These are phyloP conservation scores for Cornus suecica DNA, from an alignment of 148 eudicot species.

Conservation along the genomic window DNA sequence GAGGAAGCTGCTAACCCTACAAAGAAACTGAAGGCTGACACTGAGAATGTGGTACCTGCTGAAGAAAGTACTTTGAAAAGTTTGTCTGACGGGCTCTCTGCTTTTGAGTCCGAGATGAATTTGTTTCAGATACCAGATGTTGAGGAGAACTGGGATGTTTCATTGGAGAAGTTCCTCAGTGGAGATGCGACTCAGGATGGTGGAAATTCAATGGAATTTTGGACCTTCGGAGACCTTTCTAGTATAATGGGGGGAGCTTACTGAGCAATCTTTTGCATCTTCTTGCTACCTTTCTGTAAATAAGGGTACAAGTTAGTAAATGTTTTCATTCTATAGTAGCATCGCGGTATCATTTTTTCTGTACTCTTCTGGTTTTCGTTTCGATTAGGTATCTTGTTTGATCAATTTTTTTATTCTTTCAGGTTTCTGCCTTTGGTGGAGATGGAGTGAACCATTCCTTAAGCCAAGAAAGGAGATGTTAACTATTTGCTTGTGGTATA, in stretches of 20 bases:
- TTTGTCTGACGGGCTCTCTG: conserved; percentile 41
- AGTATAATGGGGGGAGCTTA: conserved; percentile 35
- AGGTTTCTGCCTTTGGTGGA: conserved; percentile 34
- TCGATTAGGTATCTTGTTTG: background rate
- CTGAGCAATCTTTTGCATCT: conserved; percentile 33
- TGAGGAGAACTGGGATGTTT: conserved; percentile 72
- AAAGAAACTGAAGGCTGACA: conserved; percentile 52
- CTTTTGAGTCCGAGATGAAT: conserved; percentile 69
- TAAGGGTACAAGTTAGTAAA: conserved; percentile 54
- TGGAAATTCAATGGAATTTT: conserved; percentile 46
- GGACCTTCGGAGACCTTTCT: conserved; percentile 70
- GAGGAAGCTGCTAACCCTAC: conserved; percentile 41
- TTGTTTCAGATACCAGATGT: conserved; percentile 49
- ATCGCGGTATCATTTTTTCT: background rate
- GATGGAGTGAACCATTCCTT: conserved; percentile 20
- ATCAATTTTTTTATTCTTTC: conserved; percentile 22
- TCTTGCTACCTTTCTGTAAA: conserved; percentile 38
- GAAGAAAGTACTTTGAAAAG: conserved; percentile 29
- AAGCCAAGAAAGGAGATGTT: conserved; percentile 29
- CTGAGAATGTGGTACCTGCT: conserved; percentile 25
- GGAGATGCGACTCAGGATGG: conserved; percentile 48
- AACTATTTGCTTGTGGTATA: conserved; percentile 23
- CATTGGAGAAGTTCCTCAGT: conserved; percentile 59
- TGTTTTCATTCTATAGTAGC: background rate
- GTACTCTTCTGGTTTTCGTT: background rate